Base-by-base conservation (phyloP, 2,329 filamentous ascomycete species). In the Sporothrix pallida region DNA sequence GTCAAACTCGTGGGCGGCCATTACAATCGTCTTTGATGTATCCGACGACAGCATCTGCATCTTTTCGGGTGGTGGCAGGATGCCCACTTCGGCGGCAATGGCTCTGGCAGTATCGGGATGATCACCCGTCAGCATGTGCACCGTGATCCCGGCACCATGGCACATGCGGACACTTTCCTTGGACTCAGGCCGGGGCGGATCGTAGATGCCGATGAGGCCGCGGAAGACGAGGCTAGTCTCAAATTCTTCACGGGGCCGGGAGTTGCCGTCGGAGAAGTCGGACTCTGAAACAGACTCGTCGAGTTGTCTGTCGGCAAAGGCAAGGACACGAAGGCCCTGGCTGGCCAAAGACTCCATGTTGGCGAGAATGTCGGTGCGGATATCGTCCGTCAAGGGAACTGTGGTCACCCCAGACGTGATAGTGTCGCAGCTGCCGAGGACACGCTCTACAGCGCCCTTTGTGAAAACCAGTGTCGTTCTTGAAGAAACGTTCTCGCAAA, bases 111-210 rank as follows among this genome's bases (percentile, higher is more conserved):
- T 96, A 73, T 91, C 89, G 0, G 91, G 91, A 79, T 95, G 92
- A 78, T 96, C 93, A 74, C 93, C 93, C 23, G 93, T 96, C 44
- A 95, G 86, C 93, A 95, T 95, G 82, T 94, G 92, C 6, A 95
- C 92, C 75, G 87, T 88, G 80, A 95, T 93, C 67, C 93, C 92
- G 37, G 92, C 92, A 60, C 86, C 86, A 72, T 91, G 88, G 78
- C 92, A 94, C 78, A 91, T 87, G 23, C 85, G 85, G 73, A 95
- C 93, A 6, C 92, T 90, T 0, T 86, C 87, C 23, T 91, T 92
- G 0, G 93, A 94, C 82, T 97, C 94, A 1, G 89, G 88, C 1
- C 94, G 92, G 72, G 93, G 94, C 2, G 94, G 94, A 77, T 97
- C 94, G 79, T 96, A 95, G 75, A 97, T 91, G 72, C 93, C 94